A percentile compares a stretch with the other conserved stretches of the same genome.
Evolutionary conservation across 345 rosid species (phyloP).

Genomic region (Toxicodendron radicans): DNA sequence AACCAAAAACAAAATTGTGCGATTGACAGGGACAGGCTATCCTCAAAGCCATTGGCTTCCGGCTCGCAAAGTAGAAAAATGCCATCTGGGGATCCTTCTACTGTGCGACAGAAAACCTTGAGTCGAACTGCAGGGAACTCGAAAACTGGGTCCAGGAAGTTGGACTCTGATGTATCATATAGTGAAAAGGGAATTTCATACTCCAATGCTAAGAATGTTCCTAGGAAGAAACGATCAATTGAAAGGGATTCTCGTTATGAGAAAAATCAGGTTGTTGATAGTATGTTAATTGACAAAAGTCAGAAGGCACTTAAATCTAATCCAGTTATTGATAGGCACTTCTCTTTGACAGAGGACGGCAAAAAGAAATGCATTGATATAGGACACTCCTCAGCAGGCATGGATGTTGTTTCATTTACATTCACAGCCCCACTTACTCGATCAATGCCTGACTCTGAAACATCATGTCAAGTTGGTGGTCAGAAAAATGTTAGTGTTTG

Average conservation of each 20-base stretch:
- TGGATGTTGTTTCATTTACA: constrained; percentile 80
- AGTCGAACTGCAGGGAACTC: constrained; percentile 39
- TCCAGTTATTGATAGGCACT: constrained; percentile 33
- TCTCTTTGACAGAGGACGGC: constrained; percentile 54
- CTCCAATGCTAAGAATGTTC: constrained; percentile 35
- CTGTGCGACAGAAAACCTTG: constrained; percentile 37
- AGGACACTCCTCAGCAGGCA: constrained; percentile 26
- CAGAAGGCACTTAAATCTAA: constrained; percentile 35
- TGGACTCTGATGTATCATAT: constrained; percentile 36
- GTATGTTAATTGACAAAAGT: constrained; percentile 29
- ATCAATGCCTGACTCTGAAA: constrained; percentile 35
- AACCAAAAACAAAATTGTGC: constrained; percentile 80
- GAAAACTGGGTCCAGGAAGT: constrained; percentile 59
- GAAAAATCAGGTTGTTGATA: constrained; percentile 40
- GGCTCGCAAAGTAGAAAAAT: constrained; percentile 43
- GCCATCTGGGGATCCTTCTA: constrained; percentile 35
- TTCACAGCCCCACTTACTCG: constrained; percentile 71
- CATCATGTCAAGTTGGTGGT: constrained; percentile 41
- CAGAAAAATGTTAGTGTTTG: constrained; percentile 29
- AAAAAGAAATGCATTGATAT: constrained; percentile 34
- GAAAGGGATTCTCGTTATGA: constrained; percentile 43
- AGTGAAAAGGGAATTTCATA: constrained; percentile 40
- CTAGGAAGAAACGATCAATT: constrained; percentile 70
- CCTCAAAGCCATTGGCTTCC: constrained; percentile 41
- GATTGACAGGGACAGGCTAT: constrained; percentile 43